Conservation (phyloP, 2,329 filamentous ascomycete species). For the Aspergillus fructus region DNA sequence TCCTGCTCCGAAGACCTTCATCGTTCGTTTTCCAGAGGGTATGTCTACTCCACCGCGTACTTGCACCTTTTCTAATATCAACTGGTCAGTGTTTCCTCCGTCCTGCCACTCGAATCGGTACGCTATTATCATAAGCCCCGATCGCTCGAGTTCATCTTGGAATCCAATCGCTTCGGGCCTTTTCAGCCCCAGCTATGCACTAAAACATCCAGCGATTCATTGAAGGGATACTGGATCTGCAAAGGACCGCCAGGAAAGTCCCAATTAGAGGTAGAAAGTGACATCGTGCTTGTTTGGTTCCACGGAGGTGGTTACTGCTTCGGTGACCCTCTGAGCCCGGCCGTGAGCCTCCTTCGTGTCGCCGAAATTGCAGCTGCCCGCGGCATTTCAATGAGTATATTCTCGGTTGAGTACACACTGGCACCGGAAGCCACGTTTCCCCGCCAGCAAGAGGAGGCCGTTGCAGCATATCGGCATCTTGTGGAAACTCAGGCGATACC, state of each 20-base stretch:
- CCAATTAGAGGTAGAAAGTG: neutral
- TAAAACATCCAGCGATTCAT: neutral
- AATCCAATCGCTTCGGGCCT: neutral
- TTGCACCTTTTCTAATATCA: neutral
- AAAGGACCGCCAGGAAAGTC: neutral
- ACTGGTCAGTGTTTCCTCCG: neutral
- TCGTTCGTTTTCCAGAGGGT: neutral
- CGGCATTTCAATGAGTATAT: neutral
- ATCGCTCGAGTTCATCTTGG: neutral
- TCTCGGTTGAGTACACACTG: neutral
- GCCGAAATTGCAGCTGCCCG: neutral
- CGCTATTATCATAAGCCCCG: neutral
- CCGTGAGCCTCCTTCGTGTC: neutral
- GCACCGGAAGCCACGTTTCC: neutral
- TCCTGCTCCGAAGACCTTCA: neutral
- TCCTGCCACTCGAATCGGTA: neutral
- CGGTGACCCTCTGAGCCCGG: neutral
- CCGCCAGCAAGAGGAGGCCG: neutral
- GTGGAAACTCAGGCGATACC: neutral
- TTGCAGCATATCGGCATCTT: slow-evolving; percentile 1
- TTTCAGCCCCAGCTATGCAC: neutral
- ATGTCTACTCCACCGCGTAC: neutral
- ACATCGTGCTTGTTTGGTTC: neutral
- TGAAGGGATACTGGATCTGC: slow-evolving; percentile 1
- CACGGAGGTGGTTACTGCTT: slow-evolving; percentile 4